A percentile compares a stretch with the other conserved stretches of the same genome.
Evolutionary conservation across 371 early-diverging fungal species (phyloP).

Genomic region (Lichtheimia ramosa): DNA sequence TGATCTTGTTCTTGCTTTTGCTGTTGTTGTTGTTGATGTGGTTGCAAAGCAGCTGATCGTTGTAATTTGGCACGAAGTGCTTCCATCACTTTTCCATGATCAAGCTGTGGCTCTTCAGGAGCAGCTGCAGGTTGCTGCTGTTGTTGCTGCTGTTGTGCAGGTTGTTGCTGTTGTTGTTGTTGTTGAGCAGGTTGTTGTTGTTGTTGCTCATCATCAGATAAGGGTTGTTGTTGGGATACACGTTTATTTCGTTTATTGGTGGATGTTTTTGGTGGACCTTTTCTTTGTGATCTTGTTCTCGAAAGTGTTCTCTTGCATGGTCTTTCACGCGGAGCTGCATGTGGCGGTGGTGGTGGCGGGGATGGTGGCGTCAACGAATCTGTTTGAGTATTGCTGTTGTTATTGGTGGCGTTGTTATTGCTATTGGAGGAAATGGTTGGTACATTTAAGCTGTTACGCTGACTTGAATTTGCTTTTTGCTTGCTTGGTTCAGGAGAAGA

Average conservation of each 20-base stretch:
- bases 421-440: neutral
- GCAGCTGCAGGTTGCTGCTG: neutral
- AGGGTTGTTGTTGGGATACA: neutral
- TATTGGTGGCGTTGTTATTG: constrained; percentile 8
- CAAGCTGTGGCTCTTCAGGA: constrained; percentile 13
- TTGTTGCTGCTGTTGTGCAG: constrained; percentile 7
- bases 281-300: constrained; percentile 5
- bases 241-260: constrained; percentile 7
- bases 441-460: no score
- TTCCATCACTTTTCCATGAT: constrained; percentile 28
- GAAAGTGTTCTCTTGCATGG: constrained; percentile 14
- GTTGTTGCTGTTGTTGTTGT: constrained; percentile 4
- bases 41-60: constrained; percentile 7
- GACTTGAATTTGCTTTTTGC: neutral
- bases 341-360: constrained; percentile 16
- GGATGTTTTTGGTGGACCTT: constrained; percentile 3
- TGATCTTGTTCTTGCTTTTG: constrained; percentile 21
- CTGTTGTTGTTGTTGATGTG: constrained; percentile 17
- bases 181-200: constrained; percentile 8
- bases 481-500: constrained; percentile 23
- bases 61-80: constrained; percentile 27
- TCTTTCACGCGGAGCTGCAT: constrained; percentile 1
- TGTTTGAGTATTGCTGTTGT: neutral
- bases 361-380: neutral
- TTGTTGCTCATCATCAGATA: neutral